Percentiles rank a stretch among this genome's conserved stretches.
These are phyloP conservation scores for Zymoseptoria tritici DNA, from an alignment of 2,329 filamentous ascomycete genomes.

Conservation along the genomic window DNA sequence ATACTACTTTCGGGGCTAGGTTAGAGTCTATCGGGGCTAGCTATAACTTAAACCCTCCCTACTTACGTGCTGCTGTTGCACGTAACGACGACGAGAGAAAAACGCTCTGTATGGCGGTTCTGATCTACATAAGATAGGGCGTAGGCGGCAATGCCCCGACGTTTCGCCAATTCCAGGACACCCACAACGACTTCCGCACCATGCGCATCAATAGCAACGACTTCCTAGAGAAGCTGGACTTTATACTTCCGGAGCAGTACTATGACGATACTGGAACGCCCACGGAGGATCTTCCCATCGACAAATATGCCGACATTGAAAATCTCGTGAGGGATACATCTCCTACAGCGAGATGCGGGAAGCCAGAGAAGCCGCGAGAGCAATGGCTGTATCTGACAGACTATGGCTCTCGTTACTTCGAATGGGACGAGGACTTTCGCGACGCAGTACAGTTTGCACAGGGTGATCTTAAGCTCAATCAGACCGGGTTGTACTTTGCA, in stretches of 20 bases:
- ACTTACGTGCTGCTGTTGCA: no score
- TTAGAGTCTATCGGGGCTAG: no score
- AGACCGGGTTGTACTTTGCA: conserved; percentile 11
- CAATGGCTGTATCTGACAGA: conserved; percentile 12
- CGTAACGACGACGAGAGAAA: no score
- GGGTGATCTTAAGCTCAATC: conserved; percentile 9
- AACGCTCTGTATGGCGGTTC: no score
- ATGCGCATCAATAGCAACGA: conserved; percentile 15
- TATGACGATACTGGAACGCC: neutral
- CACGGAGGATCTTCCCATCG: conserved; percentile 5
- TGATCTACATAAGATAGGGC: no score
- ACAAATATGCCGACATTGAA: conserved; percentile 8
- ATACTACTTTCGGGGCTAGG: no score
- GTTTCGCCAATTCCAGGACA: conserved; percentile 14
- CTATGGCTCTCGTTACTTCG: conserved; percentile 2
- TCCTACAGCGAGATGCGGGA: neutral
- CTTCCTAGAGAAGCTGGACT: conserved; percentile 8
- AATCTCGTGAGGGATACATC: conserved; percentile 9
- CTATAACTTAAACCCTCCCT: no score
- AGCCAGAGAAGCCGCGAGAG: conserved; percentile 5
- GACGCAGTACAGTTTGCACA: conserved; percentile 9
- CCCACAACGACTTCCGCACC: conserved; percentile 11
- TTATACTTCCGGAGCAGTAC: conserved; percentile 11
- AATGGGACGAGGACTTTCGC: conserved; percentile 10
- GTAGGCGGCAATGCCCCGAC: conserved; percentile 6